phyloP scores from a whole-genome alignment of 2,329 filamentous ascomycete species.

The Aspergillus sp. region DNA sequence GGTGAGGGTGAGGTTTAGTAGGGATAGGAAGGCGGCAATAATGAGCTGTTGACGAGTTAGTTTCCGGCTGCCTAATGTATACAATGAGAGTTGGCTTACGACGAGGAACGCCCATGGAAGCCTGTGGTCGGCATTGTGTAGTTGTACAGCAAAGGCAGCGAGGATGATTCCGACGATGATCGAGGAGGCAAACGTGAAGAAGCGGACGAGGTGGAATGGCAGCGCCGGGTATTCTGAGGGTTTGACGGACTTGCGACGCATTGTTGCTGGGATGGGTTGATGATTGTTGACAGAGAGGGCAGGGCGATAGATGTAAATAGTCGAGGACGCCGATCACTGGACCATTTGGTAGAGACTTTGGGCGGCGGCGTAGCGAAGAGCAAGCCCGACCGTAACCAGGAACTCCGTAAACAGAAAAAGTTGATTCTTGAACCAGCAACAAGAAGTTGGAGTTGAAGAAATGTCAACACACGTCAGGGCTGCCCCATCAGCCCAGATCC shows the following conservation, averaged over 20 bases:
- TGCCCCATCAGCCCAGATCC: not conserved
- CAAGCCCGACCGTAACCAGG: not conserved
- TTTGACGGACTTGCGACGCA: constrained; percentile 39
- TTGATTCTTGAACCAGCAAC: constrained; percentile 13
- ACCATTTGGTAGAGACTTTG: not conserved
- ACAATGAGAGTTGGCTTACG: constrained; percentile 43
- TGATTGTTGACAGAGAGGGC: constrained; percentile 10
- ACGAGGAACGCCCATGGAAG: constrained; percentile 65
- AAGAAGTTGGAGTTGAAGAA: not conserved
- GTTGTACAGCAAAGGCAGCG: constrained; percentile 60
- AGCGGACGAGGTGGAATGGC: constrained; percentile 46
- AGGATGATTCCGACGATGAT: constrained; percentile 60
- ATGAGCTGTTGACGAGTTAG: constrained; percentile 50
- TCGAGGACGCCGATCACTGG: not conserved
- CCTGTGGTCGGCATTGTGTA: constrained; percentile 56
- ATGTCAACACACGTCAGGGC: not conserved
- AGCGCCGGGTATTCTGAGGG: constrained; percentile 46
- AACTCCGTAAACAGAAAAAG: not conserved
- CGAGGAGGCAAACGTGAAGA: constrained; percentile 54
- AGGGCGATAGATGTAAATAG: constrained; percentile 4
- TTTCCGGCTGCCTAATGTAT: constrained; percentile 11
- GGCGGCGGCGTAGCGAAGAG: not conserved
- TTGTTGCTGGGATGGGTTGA: constrained; percentile 17
- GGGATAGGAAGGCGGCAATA: constrained; percentile 55
- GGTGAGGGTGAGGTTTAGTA: constrained; percentile 54